A percentile compares a stretch with the other conserved stretches of the same genome.
phyloP scores from a whole-genome alignment of 257 asterid species.

The Ajuga chamaepitys region DNA sequence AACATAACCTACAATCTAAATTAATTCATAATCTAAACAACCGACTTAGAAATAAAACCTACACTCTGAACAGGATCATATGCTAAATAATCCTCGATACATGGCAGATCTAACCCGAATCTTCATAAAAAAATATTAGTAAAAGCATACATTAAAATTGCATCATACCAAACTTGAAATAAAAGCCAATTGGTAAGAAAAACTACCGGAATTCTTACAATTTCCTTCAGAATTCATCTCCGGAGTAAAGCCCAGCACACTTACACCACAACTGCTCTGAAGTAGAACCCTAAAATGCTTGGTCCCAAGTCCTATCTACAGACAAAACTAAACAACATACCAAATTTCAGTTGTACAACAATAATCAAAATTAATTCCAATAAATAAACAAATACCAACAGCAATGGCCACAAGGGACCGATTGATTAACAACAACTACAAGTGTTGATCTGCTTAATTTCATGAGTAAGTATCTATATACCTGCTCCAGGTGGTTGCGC shows the following conservation, averaged over 20 bases:
- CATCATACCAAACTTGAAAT: too few relatives aligned
- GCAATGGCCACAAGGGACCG: conserved; percentile 98
- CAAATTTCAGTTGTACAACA: neutral
- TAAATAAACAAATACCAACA: conserved; percentile 39
- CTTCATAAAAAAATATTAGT: too few relatives aligned
- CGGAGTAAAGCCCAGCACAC: conserved; percentile 89
- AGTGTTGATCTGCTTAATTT: conserved; percentile 72
- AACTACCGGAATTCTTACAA: too few relatives aligned
- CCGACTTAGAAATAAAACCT: too few relatives aligned
- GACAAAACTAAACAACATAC: neutral
- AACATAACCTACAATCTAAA: too few relatives aligned
- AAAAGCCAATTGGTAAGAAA: too few relatives aligned
- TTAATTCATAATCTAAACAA: too few relatives aligned
- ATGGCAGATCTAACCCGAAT: too few relatives aligned
- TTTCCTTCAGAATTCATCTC: conserved; percentile 60
- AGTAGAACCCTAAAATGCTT: conserved; percentile 80
- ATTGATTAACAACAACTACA: conserved; percentile 90
- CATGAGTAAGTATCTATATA: conserved; percentile 62
- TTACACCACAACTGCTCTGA: conserved; percentile 95
- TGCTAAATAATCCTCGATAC: too few relatives aligned
- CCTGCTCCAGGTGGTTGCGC: too few relatives aligned
- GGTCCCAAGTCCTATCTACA: conserved; percentile 56
- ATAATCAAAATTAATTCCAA: neutral
- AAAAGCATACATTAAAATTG: too few relatives aligned
- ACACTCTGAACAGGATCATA: too few relatives aligned